A percentile compares a stretch with the other conserved stretches of the same genome.
These are phyloP conservation scores for Nicotiana sylvestris DNA, from an alignment of 257 asterid species.

Conservation along the genomic window DNA sequence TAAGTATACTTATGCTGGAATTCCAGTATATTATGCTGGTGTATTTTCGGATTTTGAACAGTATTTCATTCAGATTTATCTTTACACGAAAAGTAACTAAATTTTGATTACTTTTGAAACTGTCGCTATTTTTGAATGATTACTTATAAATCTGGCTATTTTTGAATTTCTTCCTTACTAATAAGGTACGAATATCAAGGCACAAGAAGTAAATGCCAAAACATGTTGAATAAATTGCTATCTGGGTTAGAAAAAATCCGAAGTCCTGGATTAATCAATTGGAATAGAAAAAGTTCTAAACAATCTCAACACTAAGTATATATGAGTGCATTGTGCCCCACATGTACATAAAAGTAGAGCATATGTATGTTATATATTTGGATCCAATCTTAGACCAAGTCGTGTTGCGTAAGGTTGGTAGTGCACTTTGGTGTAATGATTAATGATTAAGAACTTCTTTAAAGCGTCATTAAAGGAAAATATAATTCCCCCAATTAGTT, in stretches of 20 bases:
- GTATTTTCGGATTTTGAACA: too few relatives aligned
- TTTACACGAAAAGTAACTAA: too few relatives aligned
- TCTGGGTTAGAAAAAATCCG: not conserved
- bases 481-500: constrained; percentile 11
- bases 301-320: not conserved
- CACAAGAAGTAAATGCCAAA: not conserved
- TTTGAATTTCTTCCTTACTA: too few relatives aligned
- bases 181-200: not conserved
- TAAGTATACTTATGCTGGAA: too few relatives aligned
- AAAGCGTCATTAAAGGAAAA: not conserved
- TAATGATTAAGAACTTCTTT: constrained; percentile 9
- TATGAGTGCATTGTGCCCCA: constrained; percentile 8
- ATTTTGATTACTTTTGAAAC: too few relatives aligned
- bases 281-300: not conserved
- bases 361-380: not conserved
- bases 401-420: not conserved
- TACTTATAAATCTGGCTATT: too few relatives aligned
- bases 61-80: too few relatives aligned
- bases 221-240: not conserved
- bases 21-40: too few relatives aligned
- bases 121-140: too few relatives aligned
- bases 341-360: constrained; percentile 10
- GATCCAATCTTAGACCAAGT: constrained; percentile 1
- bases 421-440: not conserved
- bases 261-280: not conserved